phyloP scores from a whole-genome alignment of 352 stramenopile genomes.

The Phytophthora sp. region DNA sequence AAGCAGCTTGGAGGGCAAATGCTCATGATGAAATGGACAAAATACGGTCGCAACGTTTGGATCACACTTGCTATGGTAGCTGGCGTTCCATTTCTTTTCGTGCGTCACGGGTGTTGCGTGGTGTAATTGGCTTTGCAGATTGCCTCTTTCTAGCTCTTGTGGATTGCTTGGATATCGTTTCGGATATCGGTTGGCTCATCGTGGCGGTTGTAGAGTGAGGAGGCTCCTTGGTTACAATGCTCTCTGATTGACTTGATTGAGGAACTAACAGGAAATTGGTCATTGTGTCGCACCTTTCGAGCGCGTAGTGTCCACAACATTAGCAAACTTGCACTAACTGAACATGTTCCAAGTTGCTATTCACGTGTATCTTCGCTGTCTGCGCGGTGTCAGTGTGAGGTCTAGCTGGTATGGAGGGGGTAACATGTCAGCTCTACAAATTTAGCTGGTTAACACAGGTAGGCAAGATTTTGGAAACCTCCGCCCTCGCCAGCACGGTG shows the following conservation, averaged over 20 bases:
- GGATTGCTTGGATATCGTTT: slow-evolving; percentile 19
- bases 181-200: slow-evolving; percentile 14
- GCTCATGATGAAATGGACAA: slow-evolving; percentile 36
- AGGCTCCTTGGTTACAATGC: not conserved
- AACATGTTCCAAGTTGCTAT: slow-evolving; percentile 14
- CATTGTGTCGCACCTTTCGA: no score
- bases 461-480: no score
- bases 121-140: slow-evolving; percentile 10
- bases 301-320: no score
- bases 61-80: slow-evolving; percentile 23
- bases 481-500: no score
- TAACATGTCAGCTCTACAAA: no score
- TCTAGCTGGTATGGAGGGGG: no score
- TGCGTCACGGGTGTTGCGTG: slow-evolving; percentile 18
- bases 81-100: slow-evolving; percentile 19
- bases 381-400: no score
- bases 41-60: slow-evolving; percentile 23
- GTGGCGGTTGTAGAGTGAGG: no score
- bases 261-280: no score
- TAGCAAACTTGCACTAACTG: no score
- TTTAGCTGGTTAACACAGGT: no score
- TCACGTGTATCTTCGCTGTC: not conserved
- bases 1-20: slow-evolving; percentile 22
- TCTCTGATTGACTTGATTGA: not conserved
- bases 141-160: slow-evolving; percentile 1